Evolutionary conservation across 768 basidiomycete genomes (phyloP).

Genomic region (Tulasnella calospora): DNA sequence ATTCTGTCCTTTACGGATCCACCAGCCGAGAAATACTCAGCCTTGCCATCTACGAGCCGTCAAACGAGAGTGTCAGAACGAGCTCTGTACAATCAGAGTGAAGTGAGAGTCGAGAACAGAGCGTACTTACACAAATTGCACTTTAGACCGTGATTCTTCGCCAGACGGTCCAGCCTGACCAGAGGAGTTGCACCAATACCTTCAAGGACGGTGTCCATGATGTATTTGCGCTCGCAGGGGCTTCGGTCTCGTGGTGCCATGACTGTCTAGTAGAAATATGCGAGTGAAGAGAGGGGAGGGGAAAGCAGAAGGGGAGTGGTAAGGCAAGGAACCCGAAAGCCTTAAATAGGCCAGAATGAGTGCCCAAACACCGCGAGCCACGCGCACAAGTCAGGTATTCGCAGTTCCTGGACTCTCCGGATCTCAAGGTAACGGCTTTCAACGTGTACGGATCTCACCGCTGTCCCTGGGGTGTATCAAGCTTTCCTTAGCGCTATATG

Average conservation of each 20-base stretch:
- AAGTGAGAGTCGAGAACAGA: neutral
- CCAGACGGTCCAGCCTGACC: conserved; percentile 76
- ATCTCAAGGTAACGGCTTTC: neutral
- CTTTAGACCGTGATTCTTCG: conserved; percentile 63
- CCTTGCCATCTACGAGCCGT: conserved; percentile 65
- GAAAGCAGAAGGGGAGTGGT: neutral
- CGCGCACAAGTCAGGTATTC: neutral
- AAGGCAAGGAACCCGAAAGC: neutral
- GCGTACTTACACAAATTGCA: conserved; percentile 78
- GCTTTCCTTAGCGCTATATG: neutral
- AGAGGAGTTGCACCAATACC: conserved; percentile 90
- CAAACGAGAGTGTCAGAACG: neutral
- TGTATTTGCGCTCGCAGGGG: conserved; percentile 29
- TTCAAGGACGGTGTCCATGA: conserved; percentile 74
- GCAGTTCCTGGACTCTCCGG: neutral
- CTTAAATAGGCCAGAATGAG: neutral
- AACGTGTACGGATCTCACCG: conserved; percentile 3
- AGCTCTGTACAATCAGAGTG: neutral
- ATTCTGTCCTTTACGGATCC: conserved; percentile 96
- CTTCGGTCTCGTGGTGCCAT: neutral
- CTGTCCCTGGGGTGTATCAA: neutral
- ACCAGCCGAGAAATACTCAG: conserved; percentile 85
- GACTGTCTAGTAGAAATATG: neutral
- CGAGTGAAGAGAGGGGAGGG: neutral
- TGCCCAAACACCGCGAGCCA: neutral